Evolutionary conservation across 768 basidiomycete species (phyloP).

Genomic region (Punctularia strigosozonata): DNA sequence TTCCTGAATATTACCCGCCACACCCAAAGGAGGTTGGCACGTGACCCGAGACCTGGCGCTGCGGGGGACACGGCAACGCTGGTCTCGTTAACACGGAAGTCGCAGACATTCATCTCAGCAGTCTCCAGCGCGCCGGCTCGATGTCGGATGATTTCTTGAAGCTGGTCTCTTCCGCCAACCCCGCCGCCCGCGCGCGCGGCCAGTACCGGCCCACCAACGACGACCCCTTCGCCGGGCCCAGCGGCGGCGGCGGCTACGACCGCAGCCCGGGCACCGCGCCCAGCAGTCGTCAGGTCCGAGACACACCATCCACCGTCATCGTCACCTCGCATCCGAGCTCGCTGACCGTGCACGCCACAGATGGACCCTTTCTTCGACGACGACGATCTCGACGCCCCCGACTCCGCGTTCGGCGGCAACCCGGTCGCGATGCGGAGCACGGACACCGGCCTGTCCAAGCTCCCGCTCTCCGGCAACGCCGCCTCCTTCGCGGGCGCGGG

Average conservation of each 20-base stretch:
- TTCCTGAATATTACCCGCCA: too few species aligned
- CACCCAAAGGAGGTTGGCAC: too few species aligned
- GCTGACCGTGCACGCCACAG: constrained; percentile 25
- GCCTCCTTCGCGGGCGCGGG: constrained; percentile 52
- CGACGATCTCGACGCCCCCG: constrained; percentile 51
- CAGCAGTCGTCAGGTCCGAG: too few species aligned
- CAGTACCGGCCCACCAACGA: constrained; percentile 38
- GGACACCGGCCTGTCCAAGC: constrained; percentile 37
- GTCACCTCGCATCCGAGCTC: constrained; percentile 27
- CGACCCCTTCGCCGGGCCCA: too few species aligned
- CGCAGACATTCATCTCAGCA: too few species aligned
- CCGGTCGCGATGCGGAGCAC: constrained; percentile 30
- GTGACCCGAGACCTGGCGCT: too few species aligned
- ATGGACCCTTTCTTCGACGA: constrained; percentile 89
- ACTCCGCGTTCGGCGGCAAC: constrained; percentile 56
- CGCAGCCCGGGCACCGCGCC: too few species aligned
- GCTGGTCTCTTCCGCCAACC: constrained; percentile 63
- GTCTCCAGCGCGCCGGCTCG: too few species aligned
- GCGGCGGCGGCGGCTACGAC: too few species aligned
- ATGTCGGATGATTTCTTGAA: constrained; percentile 69
- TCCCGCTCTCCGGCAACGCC: constrained; percentile 45
- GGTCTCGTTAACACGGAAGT: too few species aligned
- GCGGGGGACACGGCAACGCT: too few species aligned
- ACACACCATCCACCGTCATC: constrained; percentile 51
- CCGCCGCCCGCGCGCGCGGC: constrained; percentile 33